Evolutionary conservation across 2,329 filamentous ascomycete species (phyloP).

Genomic region (Talaromyces albobiverticillius): DNA sequence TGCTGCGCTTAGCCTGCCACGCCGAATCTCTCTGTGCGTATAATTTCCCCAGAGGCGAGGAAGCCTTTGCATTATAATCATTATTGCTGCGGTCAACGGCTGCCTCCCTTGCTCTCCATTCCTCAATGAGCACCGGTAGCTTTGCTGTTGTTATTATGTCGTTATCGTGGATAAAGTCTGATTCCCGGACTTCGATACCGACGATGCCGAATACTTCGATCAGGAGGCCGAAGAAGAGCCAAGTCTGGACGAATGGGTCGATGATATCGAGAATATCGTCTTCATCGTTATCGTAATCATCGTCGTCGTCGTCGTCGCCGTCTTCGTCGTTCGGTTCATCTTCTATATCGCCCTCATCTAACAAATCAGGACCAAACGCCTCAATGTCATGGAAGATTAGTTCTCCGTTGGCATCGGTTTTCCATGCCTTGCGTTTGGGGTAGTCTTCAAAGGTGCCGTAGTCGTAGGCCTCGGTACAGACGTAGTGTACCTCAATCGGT

Average conservation of each 20-base stretch:
- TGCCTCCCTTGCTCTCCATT: not conserved
- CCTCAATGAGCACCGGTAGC: not conserved
- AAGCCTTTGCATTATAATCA: not conserved
- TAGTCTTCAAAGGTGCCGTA: not conserved
- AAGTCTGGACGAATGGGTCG: slow-evolving; percentile 22
- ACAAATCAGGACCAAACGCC: not conserved
- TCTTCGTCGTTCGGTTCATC: not conserved
- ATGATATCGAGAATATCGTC: not conserved
- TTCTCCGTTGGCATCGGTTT: not conserved
- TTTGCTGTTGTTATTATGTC: not conserved
- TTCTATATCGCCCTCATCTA: not conserved
- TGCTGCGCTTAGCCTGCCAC: not conserved
- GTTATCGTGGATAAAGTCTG: slow-evolving; percentile 8
- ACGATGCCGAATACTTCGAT: slow-evolving; percentile 15
- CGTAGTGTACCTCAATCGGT: not conserved
- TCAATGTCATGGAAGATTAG: not conserved
- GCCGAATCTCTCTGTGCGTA: not conserved
- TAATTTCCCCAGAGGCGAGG: not conserved
- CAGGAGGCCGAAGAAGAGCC: slow-evolving; percentile 23
- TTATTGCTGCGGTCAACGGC: no score
- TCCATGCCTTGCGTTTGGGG: not conserved
- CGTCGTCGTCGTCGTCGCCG: not conserved
- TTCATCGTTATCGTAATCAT: not conserved
- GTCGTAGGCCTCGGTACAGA: not conserved
- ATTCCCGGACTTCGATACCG: not conserved